These are phyloP conservation scores for Mycosphaerella arachidis DNA, from an alignment of 2,329 filamentous ascomycete species.

Conservation along the genomic window DNA sequence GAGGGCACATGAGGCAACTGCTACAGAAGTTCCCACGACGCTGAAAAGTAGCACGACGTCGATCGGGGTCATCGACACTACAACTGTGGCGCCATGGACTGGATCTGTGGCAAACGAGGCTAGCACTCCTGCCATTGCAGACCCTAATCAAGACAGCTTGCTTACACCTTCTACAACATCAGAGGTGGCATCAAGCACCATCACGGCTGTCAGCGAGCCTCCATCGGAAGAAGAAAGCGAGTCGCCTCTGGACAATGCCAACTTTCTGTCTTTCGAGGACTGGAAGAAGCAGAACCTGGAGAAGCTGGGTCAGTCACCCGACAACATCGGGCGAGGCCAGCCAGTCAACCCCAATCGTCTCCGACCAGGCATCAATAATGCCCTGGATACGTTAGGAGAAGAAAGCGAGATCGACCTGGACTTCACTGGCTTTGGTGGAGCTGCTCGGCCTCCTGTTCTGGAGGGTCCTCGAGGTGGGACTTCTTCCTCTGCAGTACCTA, in stretches of 20 bases:
- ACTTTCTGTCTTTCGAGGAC: slow-evolving; percentile 95
- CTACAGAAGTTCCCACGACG: neutral
- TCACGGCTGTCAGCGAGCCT: slow-evolving; percentile 6
- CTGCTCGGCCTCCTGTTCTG: slow-evolving; percentile 16
- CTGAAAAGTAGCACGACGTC: neutral
- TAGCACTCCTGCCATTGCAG: neutral
- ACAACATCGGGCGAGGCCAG: slow-evolving; percentile 57
- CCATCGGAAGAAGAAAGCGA: slow-evolving; percentile 56
- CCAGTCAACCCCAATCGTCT: slow-evolving; percentile 45
- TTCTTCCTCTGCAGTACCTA: slow-evolving; percentile 1
- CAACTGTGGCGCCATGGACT: neutral
- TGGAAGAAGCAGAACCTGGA: slow-evolving; percentile 94
- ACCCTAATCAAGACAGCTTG: neutral
- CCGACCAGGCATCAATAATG: slow-evolving; percentile 57
- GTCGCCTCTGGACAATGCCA: slow-evolving; percentile 65
- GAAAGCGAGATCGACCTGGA: slow-evolving; percentile 80
- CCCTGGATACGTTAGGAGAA: slow-evolving; percentile 75
- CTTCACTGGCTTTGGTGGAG: slow-evolving; percentile 58
- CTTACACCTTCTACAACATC: slow-evolving; percentile 1
- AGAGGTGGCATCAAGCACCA: neutral
- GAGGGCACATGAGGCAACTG: neutral
- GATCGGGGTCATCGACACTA: neutral
- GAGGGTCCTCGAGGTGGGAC: neutral
- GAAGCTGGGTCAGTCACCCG: slow-evolving; percentile 74
- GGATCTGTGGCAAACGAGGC: neutral